Base-by-base conservation (phyloP, 805 yeast species). In the Ogataea corticis region DNA sequence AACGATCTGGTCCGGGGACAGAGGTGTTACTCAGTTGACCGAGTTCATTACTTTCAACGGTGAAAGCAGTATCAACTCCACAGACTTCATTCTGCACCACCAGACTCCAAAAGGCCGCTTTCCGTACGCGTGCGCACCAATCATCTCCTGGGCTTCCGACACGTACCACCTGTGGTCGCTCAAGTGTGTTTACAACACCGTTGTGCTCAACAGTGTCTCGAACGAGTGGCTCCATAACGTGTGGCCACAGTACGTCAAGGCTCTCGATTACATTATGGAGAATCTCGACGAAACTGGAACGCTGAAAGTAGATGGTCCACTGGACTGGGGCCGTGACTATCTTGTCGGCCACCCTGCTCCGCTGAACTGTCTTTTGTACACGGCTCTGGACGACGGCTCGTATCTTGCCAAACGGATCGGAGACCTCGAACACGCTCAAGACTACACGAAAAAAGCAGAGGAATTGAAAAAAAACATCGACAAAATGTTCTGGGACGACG, bases 271-370 rank as follows among this genome's bases (percentile, higher is more conserved):
- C 23, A 28, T 37, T 4, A 27, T 31, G 40, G 25, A 23, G 9
- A 27, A 37, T 12, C 16, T 37, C 11, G 40, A 37, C 23, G 33
- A 25, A 10, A 37, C 40, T 9, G 40, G 40, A 10, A 18, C 21
- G 4, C 14, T 37, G 15, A 37, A 37, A 13, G 40, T 37, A 7
- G 40, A 37, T 13, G 40, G 40, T 9, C 32, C 40, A 12, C 15
- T 37, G 10, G 40, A 37, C 23, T 37, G 40, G 40, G 40, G 40
- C 7, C 40, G 40, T 3, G 40, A 37, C 31, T 37, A 37, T 19
- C 40, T 37, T 9, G 25, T 28, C n/a, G 40, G 40, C 7, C 40
- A 37, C 31, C 40, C 40, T 5, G 40, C 40, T 9, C 16, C 40
- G 14, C 32, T 37, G 12, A 37, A 37, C 25, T 37, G 40, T 28